Evolutionary conservation across 495 filamentous ascomycete species (phyloP).

Genomic region (Xylaria curta): DNA sequence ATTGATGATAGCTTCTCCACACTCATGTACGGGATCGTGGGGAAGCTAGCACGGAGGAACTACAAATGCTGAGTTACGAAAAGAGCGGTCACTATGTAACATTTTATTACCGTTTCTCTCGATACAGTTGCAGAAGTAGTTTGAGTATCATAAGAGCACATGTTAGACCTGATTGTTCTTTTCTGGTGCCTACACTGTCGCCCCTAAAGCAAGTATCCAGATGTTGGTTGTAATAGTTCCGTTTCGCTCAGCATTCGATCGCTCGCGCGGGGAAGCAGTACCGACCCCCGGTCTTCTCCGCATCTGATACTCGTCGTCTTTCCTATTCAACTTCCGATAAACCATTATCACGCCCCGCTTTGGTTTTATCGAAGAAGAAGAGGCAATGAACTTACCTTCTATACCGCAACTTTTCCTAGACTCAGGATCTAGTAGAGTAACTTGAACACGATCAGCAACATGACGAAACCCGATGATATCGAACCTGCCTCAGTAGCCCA

Average conservation of each 20-base stretch:
- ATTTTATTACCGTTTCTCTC: not conserved
- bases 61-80: not conserved
- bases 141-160: not conserved
- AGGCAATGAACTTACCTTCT: not conserved
- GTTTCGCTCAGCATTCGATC: not conserved
- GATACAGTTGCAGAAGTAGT: not conserved
- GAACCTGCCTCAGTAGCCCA: not conserved
- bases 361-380: not conserved
- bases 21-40: not conserved
- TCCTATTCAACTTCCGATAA: not conserved
- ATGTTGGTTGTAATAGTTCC: not conserved
- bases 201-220: not conserved
- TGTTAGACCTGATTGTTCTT: not conserved
- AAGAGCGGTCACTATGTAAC: not conserved
- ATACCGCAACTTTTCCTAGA: not conserved
- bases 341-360: not conserved
- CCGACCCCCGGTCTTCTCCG: conserved; percentile 9
- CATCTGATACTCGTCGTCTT: not conserved
- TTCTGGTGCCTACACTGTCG: not conserved
- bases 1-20: conserved; percentile 5
- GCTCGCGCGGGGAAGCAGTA: conserved; percentile 3
- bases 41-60: not conserved
- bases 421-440: not conserved
- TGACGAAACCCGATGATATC: conserved; percentile 12
- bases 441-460: not conserved